These are phyloP conservation scores for Aspergillus steynii DNA, from an alignment of 495 filamentous ascomycete species.

Conservation along the genomic window DNA sequence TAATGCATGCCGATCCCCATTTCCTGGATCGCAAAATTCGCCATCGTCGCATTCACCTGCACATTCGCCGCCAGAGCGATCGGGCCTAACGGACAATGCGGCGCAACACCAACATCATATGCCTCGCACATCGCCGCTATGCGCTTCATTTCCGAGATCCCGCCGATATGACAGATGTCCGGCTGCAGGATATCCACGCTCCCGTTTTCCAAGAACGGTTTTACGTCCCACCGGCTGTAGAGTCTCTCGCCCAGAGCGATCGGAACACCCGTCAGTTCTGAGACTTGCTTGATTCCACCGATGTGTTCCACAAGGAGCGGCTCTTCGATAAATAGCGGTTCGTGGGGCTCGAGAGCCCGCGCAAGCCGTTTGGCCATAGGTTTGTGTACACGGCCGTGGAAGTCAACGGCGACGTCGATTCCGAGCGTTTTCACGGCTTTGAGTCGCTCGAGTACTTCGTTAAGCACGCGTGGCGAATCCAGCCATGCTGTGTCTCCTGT, in stretches of 20 bases:
- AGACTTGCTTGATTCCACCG: slow-evolving; percentile 64
- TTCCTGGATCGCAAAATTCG: slow-evolving; percentile 79
- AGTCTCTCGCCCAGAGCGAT: slow-evolving; percentile 78
- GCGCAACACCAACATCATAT: slow-evolving; percentile 74
- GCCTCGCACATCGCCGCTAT: slow-evolving; percentile 74
- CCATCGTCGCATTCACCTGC: slow-evolving; percentile 59
- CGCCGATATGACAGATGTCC: slow-evolving; percentile 72
- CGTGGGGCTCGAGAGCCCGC: slow-evolving; percentile 65
- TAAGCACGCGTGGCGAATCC: slow-evolving; percentile 63
- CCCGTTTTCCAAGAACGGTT: slow-evolving; percentile 64
- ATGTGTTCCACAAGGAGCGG: slow-evolving; percentile 70
- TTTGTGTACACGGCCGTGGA: slow-evolving; percentile 75
- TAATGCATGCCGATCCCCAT: slow-evolving; percentile 81
- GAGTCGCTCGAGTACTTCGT: slow-evolving; percentile 62
- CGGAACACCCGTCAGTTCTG: slow-evolving; percentile 58
- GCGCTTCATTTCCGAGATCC: slow-evolving; percentile 67
- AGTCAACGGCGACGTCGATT: slow-evolving; percentile 71
- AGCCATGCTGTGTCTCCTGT: slow-evolving; percentile 77
- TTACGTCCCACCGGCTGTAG: slow-evolving; percentile 72
- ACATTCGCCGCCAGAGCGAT: slow-evolving; percentile 73
- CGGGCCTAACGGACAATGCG: slow-evolving; percentile 75
- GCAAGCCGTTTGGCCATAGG: slow-evolving; percentile 79
- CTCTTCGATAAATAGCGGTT: slow-evolving; percentile 75
- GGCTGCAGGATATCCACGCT: slow-evolving; percentile 74
- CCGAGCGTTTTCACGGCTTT: slow-evolving; percentile 67